Conservation (phyloP, 345 rosid genomes). For the Turritis glabra region DNA sequence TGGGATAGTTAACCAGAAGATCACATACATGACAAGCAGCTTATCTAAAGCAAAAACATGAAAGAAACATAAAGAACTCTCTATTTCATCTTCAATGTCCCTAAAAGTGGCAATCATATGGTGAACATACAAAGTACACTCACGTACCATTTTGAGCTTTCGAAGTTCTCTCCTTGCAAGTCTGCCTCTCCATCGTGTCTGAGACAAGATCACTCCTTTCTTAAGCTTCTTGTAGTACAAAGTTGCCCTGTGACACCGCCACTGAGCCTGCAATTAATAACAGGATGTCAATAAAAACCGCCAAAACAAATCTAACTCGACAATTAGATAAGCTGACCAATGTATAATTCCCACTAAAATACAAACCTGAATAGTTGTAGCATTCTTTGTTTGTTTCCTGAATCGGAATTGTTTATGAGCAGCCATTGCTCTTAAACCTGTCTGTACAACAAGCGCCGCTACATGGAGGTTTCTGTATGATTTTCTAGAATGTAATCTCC, state of each 20-base stretch:
- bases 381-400: constrained; percentile 61
- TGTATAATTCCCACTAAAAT: neutral
- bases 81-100: neutral
- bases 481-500: constrained; percentile 51
- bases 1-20: neutral
- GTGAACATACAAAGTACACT: neutral
- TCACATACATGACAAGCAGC: neutral
- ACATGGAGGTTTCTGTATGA: constrained; percentile 54
- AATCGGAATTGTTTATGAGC: constrained; percentile 65
- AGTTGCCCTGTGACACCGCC: constrained; percentile 61
- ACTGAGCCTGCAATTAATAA: constrained; percentile 52
- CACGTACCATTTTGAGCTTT: constrained; percentile 69
- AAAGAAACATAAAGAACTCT: neutral
- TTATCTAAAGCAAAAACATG: neutral
- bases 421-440: constrained; percentile 68
- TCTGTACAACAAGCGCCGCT: constrained; percentile 60
- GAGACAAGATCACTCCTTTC: constrained; percentile 59
- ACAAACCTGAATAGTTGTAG: constrained; percentile 61
- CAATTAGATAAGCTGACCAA: neutral
- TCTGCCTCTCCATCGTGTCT: constrained; percentile 80
- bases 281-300: neutral
- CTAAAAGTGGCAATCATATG: neutral
- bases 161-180: constrained; percentile 65
- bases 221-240: constrained; percentile 58
- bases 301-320: neutral